Conservation (phyloP, 2,329 filamentous ascomycete species). For the Colletotrichum destructivum region DNA sequence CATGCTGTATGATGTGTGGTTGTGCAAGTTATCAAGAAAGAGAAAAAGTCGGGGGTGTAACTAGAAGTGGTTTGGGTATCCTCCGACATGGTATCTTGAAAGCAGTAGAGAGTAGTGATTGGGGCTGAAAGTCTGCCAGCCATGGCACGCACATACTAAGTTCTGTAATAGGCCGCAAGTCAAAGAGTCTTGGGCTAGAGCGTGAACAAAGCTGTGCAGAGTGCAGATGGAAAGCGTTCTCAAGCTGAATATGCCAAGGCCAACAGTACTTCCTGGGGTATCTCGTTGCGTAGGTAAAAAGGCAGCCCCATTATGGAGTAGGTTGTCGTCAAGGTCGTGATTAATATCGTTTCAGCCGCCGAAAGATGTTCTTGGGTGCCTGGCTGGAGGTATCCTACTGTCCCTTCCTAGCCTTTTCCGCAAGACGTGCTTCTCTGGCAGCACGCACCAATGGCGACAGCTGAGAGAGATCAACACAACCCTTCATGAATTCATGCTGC, state of each 20-base stretch:
- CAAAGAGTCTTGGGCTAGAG: background rate
- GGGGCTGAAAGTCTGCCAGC: conserved; percentile 32
- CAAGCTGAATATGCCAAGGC: conserved; percentile 27
- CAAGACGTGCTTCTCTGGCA: conserved; percentile 86
- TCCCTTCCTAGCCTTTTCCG: conserved; percentile 84
- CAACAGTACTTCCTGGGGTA: conserved; percentile 39
- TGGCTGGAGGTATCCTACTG: conserved; percentile 50
- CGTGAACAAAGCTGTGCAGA: conserved; percentile 1
- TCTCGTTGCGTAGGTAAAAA: conserved; percentile 37
- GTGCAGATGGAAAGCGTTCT: conserved; percentile 22
- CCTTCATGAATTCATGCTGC: conserved; percentile 86
- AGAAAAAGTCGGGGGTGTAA: conserved; percentile 33
- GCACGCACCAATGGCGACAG: conserved; percentile 90
- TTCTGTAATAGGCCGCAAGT: background rate
- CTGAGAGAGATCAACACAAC: conserved; percentile 80
- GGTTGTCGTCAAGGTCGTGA: conserved; percentile 40
- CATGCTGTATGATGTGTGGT: conserved; percentile 32
- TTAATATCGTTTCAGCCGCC: conserved; percentile 41
- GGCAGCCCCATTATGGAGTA: conserved; percentile 28
- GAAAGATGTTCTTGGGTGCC: conserved; percentile 33
- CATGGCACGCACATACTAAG: conserved; percentile 13
- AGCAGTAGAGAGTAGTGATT: conserved; percentile 40
- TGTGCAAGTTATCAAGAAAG: conserved; percentile 34
- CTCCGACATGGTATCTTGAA: conserved; percentile 42
- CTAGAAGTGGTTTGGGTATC: conserved; percentile 26